Evolutionary conservation across 73 alveolate species (phyloP).

Genomic region (Paramecium primaurelia): DNA sequence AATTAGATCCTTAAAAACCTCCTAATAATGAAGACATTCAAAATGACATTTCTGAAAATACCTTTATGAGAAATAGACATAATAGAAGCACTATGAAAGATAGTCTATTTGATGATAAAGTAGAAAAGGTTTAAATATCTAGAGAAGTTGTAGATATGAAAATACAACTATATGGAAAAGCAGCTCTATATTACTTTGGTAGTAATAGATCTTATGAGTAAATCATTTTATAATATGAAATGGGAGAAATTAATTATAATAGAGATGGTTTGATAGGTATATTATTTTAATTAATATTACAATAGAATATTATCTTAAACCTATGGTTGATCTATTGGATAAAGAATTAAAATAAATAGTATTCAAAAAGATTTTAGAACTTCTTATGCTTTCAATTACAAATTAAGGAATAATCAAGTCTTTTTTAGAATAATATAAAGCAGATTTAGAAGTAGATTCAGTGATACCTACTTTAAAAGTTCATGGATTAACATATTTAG

Average conservation of each 20-base stretch:
- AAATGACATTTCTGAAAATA: neutral
- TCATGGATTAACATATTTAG: neutral
- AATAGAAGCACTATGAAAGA: neutral
- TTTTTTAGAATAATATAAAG: neutral
- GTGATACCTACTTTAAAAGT: neutral
- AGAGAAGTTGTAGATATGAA: neutral
- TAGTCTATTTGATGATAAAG: neutral
- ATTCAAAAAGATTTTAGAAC: neutral
- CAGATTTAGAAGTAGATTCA: neutral
- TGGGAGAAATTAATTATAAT: neutral
- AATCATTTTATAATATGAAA: neutral
- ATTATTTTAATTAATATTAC: neutral
- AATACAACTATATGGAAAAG: neutral
- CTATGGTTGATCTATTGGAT: neutral
- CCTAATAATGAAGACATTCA: neutral
- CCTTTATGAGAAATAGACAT: neutral
- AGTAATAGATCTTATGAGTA: neutral
- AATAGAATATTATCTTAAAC: neutral
- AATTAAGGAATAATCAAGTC: neutral
- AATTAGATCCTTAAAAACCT: neutral
- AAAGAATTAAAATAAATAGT: neutral
- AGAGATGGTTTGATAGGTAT: slow-evolving; percentile 19
- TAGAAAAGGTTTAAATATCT: neutral
- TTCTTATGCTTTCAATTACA: neutral
- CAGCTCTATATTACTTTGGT: neutral